Evolutionary conservation across 2,329 filamentous ascomycete species (phyloP).

Genomic region (Huntiella omanensis): DNA sequence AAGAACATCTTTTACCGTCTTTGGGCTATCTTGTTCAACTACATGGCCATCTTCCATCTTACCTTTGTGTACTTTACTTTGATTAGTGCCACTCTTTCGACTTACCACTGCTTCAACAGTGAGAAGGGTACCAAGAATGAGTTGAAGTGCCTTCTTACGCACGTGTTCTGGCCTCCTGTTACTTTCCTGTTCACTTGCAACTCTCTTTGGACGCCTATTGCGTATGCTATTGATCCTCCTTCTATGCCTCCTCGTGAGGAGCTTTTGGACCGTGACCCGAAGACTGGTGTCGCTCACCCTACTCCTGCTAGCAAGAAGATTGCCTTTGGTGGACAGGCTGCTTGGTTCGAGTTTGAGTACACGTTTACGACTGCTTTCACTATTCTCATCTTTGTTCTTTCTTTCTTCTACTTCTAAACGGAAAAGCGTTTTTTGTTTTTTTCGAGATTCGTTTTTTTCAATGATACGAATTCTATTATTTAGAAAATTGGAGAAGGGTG

Average conservation of each 20-base stretch:
- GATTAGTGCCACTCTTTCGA: constrained; percentile 28
- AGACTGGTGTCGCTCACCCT: constrained; percentile 34
- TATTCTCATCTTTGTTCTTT: constrained; percentile 27
- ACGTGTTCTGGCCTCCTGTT: constrained; percentile 43
- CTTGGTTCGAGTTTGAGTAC: constrained; percentile 38
- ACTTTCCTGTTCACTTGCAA: constrained; percentile 36
- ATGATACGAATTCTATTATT: neutral
- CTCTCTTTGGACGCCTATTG: constrained; percentile 38
- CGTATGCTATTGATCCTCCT: constrained; percentile 42
- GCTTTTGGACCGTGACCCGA: constrained; percentile 33
- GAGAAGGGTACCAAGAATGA: constrained; percentile 21
- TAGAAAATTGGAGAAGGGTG: neutral
- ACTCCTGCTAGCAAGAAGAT: constrained; percentile 33
- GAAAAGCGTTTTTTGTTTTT: too few species aligned
- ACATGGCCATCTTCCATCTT: constrained; percentile 35
- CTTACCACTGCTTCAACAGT: constrained; percentile 29
- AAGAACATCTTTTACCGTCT: constrained; percentile 35
- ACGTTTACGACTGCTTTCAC: constrained; percentile 31
- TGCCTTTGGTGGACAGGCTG: constrained; percentile 32
- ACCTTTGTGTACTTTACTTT: constrained; percentile 34
- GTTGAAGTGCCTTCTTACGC: constrained; percentile 35
- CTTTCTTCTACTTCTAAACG: constrained; percentile 16
- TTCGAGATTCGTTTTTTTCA: too few species aligned
- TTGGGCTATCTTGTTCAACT: constrained; percentile 34
- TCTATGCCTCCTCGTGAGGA: constrained; percentile 37